Percentiles rank a stretch among this genome's conserved stretches.
These are phyloP conservation scores for Holtermanniella nyarrowii DNA, from an alignment of 768 basidiomycete species.

Conservation along the genomic window DNA sequence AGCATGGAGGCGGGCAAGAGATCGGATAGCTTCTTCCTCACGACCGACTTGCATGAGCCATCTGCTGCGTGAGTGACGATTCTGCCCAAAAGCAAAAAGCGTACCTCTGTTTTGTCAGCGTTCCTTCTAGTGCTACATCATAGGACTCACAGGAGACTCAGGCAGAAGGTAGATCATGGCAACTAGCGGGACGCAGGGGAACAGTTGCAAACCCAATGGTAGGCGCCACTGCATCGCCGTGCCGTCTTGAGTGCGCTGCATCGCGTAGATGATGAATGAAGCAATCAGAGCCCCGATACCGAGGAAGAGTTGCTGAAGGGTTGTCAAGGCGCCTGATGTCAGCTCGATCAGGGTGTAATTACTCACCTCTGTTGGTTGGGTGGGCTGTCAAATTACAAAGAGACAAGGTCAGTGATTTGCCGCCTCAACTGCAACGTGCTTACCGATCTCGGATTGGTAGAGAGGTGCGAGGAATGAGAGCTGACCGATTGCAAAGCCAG, in stretches of 20 bases:
- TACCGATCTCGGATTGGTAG: slow-evolving; percentile 9
- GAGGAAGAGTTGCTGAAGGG: slow-evolving; percentile 54
- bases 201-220: slow-evolving; percentile 44
- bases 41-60: slow-evolving; percentile 51
- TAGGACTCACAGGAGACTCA: too few relatives aligned
- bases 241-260: too few relatives aligned
- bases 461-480: slow-evolving; percentile 5
- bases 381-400: too few relatives aligned
- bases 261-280: too few relatives aligned
- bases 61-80: too few relatives aligned
- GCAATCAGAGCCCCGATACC: slow-evolving; percentile 45
- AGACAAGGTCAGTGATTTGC: not conserved
- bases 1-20: slow-evolving; percentile 50
- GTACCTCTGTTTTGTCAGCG: too few relatives aligned
- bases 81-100: too few relatives aligned
- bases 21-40: slow-evolving; percentile 44
- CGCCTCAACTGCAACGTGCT: not conserved
- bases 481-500: slow-evolving; percentile 8
- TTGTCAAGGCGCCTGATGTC: slow-evolving; percentile 35
- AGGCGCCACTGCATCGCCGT: slow-evolving; percentile 49
- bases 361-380: slow-evolving; percentile 1
- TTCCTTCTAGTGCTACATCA: too few relatives aligned
- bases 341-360: not conserved
- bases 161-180: slow-evolving; percentile 49
- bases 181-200: slow-evolving; percentile 48